Evolutionary conservation across 2,329 filamentous ascomycete species (phyloP), one percentile per base, ranked within the genome.

Genomic region (Geosmithia flava): DNA sequence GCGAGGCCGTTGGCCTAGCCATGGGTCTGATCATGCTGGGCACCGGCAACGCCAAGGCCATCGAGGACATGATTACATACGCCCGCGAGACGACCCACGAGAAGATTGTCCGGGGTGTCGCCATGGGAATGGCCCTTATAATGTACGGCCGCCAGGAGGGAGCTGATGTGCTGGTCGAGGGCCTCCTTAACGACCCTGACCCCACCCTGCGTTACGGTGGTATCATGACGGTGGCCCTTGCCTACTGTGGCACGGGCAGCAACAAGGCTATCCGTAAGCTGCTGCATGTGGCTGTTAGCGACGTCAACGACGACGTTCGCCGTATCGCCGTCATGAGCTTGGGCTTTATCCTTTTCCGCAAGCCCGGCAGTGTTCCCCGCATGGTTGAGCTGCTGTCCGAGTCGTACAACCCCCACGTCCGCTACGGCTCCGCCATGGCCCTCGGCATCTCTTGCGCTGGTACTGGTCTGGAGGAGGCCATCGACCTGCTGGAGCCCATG

Each of bases 21-120:
- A 97, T 98, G 88, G 93, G 93, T 65, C 77, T 98, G 44, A 90
- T 98, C 63, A 98, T 97, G 93, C 73, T 98, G 48, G 93, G 93
- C 48, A 96, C 91, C n/a, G 93, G 91, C 52, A 95, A 96, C 62
- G 83, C 89, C 61, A 89, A 87, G 63, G 90, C 89, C 8, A 70
- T 98, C 7, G 88, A 96, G 61, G 88, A 95, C 57, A 96, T 98
- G 91, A 93, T 96, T 50, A 85, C 89, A 44, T 98, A 98, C 61
- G 89, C 93, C 3, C 93, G 96, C 60, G 93, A 98, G 56, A 98
- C 93, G 1, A 91, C 94, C 52, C 93, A 98, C 68, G 93, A 98
- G 72, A 98, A 98, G 77, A 97, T 95, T 60, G 89, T 98, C 20
- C 88, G 93, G 46, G 93, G 93, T 62, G 80, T 96, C 51, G 91